Evolutionary conservation across 2,329 filamentous ascomycete species (phyloP).

Genomic region (Periconia sp.): DNA sequence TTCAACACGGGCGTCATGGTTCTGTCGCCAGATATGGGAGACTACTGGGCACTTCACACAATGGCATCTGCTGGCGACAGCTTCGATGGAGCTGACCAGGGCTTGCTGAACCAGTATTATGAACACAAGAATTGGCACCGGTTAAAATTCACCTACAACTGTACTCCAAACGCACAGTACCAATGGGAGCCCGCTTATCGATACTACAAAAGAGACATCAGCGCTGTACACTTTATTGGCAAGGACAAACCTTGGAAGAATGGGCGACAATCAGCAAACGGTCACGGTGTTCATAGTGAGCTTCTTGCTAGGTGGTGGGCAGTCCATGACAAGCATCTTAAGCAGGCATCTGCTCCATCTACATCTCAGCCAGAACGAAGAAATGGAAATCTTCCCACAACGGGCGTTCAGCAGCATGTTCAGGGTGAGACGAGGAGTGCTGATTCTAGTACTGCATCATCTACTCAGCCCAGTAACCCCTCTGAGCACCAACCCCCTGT

Average conservation of each 20-base stretch:
- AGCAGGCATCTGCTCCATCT: constrained; percentile 25
- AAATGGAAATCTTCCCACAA: constrained; percentile 12
- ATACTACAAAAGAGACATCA: constrained; percentile 89
- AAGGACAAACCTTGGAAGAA: constrained; percentile 79
- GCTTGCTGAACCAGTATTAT: constrained; percentile 93
- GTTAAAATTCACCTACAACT: constrained; percentile 94
- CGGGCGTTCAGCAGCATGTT: constrained; percentile 26
- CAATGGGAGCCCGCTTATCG: constrained; percentile 95
- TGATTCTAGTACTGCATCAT: constrained; percentile 14
- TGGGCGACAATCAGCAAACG: constrained; percentile 48
- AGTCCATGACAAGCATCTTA: constrained; percentile 86
- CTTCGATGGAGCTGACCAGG: constrained; percentile 96
- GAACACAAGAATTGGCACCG: constrained; percentile 74
- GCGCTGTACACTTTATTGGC: constrained; percentile 92
- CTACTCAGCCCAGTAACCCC: constrained; percentile 16
- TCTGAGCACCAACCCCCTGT: neutral
- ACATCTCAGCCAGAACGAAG: constrained; percentile 10
- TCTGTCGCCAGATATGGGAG: constrained; percentile 79
- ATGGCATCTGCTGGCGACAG: constrained; percentile 86
- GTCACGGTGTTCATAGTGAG: constrained; percentile 72
- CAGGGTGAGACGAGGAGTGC: constrained; percentile 28
- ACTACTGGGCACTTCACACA: constrained; percentile 81
- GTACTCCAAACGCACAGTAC: constrained; percentile 94
- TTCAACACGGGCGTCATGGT: constrained; percentile 99
- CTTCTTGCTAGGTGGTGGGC: constrained; percentile 91